Evolutionary conservation across 371 early-diverging fungal species (phyloP), one percentile per base, ranked within the genome.

Genomic region (Phascolomyces articulosus): DNA sequence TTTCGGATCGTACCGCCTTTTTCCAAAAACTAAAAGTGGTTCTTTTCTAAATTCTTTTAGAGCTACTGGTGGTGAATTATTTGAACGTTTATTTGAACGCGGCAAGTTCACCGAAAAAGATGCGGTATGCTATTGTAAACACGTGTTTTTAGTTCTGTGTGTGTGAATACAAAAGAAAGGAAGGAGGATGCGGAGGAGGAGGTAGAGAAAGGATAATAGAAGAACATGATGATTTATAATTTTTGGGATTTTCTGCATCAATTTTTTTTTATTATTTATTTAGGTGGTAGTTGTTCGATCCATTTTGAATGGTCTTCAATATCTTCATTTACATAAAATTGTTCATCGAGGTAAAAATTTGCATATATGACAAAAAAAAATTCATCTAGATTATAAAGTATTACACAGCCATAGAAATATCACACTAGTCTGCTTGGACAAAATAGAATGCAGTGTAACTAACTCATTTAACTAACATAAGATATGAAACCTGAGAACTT

Each of bases 61-160:
- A 21, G 91, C 88, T 27, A 85, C 87, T 48, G 96, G 96, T 40
- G 96, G 96, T 34, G 96, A 96, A 75, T 81, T 97, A 55, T 96
- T 97, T 75, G 92, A 95, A 54, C 86, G 91, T 56, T 90, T 97
- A 51, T 83, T 91, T 66, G 87, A 90, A 38, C 85, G 87, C 29
- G 97, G 96, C 4, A 85, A 84, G 60, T 95, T 94, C 62, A 89
- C 94, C 2, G 97, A 97, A 68, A 84, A 85, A 40, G 96, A 97
- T 68, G 95, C 95, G 0, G 60, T 59, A 59, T n/a, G 60, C 2
- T 8, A 53, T 27, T 21, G 16, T 6, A 53, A 41, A 55, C 29
- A 55, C 40, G 57, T 57, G 57, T 40, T 57, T 57, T 55, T 18
- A 16, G 18, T 10, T 20, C 16, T 29, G 3, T 55, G 16, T 31